These are phyloP conservation scores for Suillus americanus DNA, from an alignment of 768 basidiomycete species.

Conservation along the genomic window DNA sequence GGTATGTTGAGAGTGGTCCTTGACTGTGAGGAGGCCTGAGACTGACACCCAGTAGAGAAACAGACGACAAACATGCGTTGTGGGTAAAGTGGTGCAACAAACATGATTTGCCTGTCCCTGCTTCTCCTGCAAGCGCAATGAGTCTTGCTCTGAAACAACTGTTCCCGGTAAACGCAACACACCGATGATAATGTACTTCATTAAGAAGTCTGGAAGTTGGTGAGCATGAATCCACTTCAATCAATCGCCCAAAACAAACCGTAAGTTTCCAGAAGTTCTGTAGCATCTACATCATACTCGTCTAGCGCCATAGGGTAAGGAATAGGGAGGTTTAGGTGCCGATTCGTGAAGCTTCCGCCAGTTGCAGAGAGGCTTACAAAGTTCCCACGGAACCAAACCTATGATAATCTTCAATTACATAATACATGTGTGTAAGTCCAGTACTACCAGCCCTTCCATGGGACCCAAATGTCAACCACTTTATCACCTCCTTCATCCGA, in stretches of 20 bases:
- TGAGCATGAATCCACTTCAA: constrained; percentile 16
- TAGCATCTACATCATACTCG: constrained; percentile 79
- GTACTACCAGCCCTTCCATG: constrained; percentile 85
- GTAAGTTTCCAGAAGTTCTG: constrained; percentile 93
- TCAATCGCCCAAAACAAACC: constrained; percentile 45
- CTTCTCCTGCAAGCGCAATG: constrained; percentile 64
- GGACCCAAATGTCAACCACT: constrained; percentile 83
- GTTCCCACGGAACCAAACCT: not conserved
- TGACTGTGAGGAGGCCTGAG: constrained; percentile 56
- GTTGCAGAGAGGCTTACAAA: not conserved
- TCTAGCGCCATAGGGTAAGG: constrained; percentile 51
- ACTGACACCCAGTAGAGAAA: constrained; percentile 9
- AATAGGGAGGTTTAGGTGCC: not conserved
- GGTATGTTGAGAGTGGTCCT: constrained; percentile 95
- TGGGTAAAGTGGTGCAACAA: constrained; percentile 95
- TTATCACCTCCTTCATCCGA: constrained; percentile 46
- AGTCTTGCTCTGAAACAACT: constrained; percentile 10
- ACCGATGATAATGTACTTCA: constrained; percentile 99
- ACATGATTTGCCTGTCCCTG: constrained; percentile 97
- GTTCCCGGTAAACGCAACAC: constrained; percentile 18
- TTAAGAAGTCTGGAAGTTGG: constrained; percentile 80
- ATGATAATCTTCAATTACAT: constrained; percentile 3
- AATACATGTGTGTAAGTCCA: not conserved
- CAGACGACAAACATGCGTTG: constrained; percentile 76
- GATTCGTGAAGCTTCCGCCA: not conserved